These are phyloP conservation scores for Elsinoe arachidis DNA, from an alignment of 2,329 filamentous ascomycete species.

Conservation along the genomic window DNA sequence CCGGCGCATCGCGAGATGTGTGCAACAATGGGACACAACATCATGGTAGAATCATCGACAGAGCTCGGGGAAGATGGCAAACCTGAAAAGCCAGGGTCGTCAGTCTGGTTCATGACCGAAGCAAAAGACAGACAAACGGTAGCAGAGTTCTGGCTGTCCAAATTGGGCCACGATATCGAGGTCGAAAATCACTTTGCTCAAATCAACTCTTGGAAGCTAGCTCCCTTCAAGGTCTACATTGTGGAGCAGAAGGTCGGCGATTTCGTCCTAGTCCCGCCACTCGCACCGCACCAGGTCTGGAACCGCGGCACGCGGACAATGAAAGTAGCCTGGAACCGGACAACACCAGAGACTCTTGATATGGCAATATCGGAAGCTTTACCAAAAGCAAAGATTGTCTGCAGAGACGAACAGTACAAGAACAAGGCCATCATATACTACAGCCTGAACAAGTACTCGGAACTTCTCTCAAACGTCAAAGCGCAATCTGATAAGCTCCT, in stretches of 20 bases:
- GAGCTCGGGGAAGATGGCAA: slow-evolving; percentile 59
- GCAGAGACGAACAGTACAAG: slow-evolving; percentile 96
- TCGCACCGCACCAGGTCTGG: slow-evolving; percentile 97
- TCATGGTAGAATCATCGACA: slow-evolving; percentile 87
- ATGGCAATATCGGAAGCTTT: slow-evolving; percentile 79
- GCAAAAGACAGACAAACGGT: slow-evolving; percentile 84
- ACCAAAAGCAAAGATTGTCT: slow-evolving; percentile 80
- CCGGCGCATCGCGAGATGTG: slow-evolving; percentile 97
- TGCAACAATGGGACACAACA: slow-evolving; percentile 88
- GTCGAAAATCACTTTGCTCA: slow-evolving; percentile 96
- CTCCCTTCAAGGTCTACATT: slow-evolving; percentile 84
- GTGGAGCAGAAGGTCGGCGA: slow-evolving; percentile 87
- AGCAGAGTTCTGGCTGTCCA: slow-evolving; percentile 86
- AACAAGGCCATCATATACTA: slow-evolving; percentile 94
- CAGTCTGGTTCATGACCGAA: slow-evolving; percentile 98
- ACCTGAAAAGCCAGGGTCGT: slow-evolving; percentile 66
- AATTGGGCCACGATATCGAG: slow-evolving; percentile 90
- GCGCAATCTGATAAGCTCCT: slow-evolving; percentile 35
- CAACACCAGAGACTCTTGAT: slow-evolving; percentile 82
- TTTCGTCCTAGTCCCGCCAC: slow-evolving; percentile 83
- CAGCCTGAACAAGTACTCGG: slow-evolving; percentile 69
- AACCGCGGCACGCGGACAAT: slow-evolving; percentile 91
- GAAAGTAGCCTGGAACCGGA: slow-evolving; percentile 97
- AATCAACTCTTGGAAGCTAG: slow-evolving; percentile 89
- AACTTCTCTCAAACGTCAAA: slow-evolving; percentile 49